Evolutionary conservation across 1,284 basidiomycete genomes (phyloP).

Genomic region (Cerioporus squamosus): DNA sequence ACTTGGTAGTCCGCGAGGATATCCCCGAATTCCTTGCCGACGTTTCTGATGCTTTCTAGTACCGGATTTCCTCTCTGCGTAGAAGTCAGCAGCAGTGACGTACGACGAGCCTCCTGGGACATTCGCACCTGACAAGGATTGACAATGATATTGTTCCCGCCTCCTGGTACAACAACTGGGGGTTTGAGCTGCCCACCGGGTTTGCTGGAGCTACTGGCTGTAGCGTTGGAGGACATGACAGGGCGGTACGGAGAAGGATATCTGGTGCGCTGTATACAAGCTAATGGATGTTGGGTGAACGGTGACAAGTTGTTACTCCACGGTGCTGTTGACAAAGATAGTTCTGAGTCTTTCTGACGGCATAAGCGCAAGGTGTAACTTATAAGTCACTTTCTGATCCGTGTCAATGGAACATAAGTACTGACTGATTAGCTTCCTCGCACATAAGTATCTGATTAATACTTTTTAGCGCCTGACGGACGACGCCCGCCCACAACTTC

Average conservation of each 20-base stretch:
- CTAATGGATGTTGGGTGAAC: too few species aligned
- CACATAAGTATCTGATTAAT: too few species aligned
- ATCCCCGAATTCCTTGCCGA: slow-evolving; percentile 94
- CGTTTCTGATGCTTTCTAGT: slow-evolving; percentile 82
- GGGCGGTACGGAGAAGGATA: neutral
- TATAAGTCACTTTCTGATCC: too few species aligned
- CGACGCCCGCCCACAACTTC: too few species aligned
- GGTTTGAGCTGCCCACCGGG: slow-evolving; percentile 38
- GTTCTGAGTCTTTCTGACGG: too few species aligned
- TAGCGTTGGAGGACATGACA: neutral
- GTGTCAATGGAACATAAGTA: too few species aligned
- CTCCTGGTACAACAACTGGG: slow-evolving; percentile 70
- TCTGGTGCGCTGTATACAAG: too few species aligned
- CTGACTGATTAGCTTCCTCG: too few species aligned
- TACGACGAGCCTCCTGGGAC: neutral
- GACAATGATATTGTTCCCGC: slow-evolving; percentile 79
- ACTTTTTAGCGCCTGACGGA: too few species aligned
- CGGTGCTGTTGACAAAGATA: too few species aligned
- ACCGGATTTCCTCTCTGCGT: slow-evolving; percentile 86
- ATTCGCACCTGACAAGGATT: slow-evolving; percentile 61
- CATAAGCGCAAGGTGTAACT: too few species aligned
- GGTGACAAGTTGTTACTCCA: too few species aligned
- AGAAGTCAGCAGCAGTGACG: neutral
- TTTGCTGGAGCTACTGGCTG: slow-evolving; percentile 2
- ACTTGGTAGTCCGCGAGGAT: slow-evolving; percentile 95